Evolutionary conservation across 2,329 filamentous ascomycete species (phyloP), one percentile per base, ranked within the genome.

Genomic region (Septoria petroselini): DNA sequence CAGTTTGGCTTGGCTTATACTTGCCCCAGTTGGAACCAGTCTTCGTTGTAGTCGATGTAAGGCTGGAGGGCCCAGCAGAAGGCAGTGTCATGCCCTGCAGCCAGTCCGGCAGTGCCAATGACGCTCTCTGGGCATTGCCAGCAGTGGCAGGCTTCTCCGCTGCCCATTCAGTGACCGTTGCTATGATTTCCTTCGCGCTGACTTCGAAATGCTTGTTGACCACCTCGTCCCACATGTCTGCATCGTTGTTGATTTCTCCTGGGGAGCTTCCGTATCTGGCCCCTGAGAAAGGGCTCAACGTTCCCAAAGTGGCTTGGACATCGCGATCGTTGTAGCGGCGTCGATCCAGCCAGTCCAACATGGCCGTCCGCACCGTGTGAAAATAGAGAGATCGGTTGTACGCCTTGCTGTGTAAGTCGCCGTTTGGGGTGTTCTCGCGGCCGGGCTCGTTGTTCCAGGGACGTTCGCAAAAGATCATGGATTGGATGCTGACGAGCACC

Each of bases 371-470:
- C 1, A 69, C 57, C 1, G 67, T 70, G 7, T 63, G 49, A 5
- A 44, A 34, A 2, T 63, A 60, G 1, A 68, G 48, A 1, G 7
- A 33, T 4, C 55, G 43, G 44, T 69, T 70, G 49, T 68, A 71
- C 1, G 4, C 31, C 4, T 55, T 52, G 6, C 62, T 62, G n/a
- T 29, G 17, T n/a, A 49, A 14, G 4, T 46, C 35, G 4, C 25
- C 23, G 7, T 52, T 19, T 6, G 47, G 27, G 1, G 31, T 41
- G n/a, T 14, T 37, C 27, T 50, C 68, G 9, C 65, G 62, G 1
- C 71, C 73, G 0, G 79, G 79, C 61, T 82, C 77, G 59, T 81
- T 82, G 68, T 43, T 29, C 61, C 68, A 77, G 1, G 79, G 79
- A 41, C 77, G 58, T 12, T 75, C 73, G 54, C 73, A 77, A 40